Percentiles rank a stretch among this genome's conserved stretches.
Evolutionary conservation across 495 filamentous ascomycete genomes (phyloP).

Genomic region (Gamarada debralockiae): DNA sequence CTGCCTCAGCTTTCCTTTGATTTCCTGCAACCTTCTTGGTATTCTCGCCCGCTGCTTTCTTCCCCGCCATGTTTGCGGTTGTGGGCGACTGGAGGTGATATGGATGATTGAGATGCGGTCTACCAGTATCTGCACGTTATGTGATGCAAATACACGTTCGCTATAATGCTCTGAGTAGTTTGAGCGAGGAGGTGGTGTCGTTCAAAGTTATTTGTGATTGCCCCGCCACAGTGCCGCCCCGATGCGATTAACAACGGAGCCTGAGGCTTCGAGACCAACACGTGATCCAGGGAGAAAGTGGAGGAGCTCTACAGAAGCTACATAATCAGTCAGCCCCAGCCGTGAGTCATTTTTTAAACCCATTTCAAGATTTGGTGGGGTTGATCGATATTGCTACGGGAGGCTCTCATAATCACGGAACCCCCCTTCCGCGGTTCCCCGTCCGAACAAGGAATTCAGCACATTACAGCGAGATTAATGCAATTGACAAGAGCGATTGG

Average conservation of each 20-base stretch:
- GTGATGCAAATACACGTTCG: no score
- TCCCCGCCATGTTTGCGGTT: slow-evolving; percentile 44
- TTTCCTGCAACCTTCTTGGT: slow-evolving; percentile 90
- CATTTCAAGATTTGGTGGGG: no score
- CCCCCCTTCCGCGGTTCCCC: no score
- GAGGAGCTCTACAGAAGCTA: background rate
- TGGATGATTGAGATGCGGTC: background rate
- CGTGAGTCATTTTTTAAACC: background rate
- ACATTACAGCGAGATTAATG: no score
- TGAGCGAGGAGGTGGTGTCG: background rate
- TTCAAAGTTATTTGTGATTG: background rate
- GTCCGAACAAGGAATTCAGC: no score
- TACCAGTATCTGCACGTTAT: no score
- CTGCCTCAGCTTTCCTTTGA: slow-evolving; percentile 87
- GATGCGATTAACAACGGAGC: background rate
- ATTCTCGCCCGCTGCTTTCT: slow-evolving; percentile 68
- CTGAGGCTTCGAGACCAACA: background rate
- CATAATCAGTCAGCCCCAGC: background rate
- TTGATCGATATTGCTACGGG: no score
- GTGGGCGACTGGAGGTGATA: background rate
- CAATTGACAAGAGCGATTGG: no score
- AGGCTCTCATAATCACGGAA: no score
- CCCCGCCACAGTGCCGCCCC: background rate
- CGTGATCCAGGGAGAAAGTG: background rate
- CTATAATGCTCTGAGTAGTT: no score